phyloP scores from a whole-genome alignment of 1,284 basidiomycete genomes.

The Neotropicomus parvogracilis region DNA sequence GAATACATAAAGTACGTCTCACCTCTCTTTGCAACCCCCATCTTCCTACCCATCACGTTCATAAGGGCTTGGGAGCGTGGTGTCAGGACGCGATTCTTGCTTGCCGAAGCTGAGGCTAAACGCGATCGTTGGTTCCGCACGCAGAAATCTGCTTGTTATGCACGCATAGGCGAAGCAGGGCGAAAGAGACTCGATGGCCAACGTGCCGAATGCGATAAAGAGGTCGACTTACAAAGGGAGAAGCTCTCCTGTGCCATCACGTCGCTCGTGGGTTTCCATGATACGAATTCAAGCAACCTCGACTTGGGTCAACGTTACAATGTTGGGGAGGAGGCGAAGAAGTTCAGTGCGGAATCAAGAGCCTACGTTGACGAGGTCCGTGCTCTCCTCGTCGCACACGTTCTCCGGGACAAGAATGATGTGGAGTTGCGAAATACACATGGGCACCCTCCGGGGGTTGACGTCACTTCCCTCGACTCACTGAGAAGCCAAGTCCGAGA shows the following conservation, averaged over 20 bases:
- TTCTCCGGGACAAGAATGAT: conserved; percentile 18
- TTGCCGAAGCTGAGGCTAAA: conserved; percentile 30
- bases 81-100: conserved; percentile 24
- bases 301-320: conserved; percentile 32
- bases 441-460: neutral
- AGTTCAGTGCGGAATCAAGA: conserved; percentile 27
- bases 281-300: conserved; percentile 20
- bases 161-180: conserved; percentile 31
- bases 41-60: conserved; percentile 1
- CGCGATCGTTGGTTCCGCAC: conserved; percentile 30
- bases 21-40: neutral
- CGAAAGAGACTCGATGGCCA: conserved; percentile 28
- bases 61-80: conserved; percentile 31
- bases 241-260: conserved; percentile 28
- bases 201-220: conserved; percentile 28
- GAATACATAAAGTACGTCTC: conserved; percentile 31
- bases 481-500: conserved; percentile 21
- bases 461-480: conserved; percentile 1
- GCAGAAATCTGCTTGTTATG: conserved; percentile 30
- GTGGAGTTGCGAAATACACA: conserved; percentile 1
- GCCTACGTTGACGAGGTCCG: conserved; percentile 26
- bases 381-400: conserved; percentile 21
- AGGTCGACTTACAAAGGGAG: conserved; percentile 22
- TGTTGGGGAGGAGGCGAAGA: conserved; percentile 18
- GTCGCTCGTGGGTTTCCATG: conserved; percentile 25